Conservation (phyloP, 768 basidiomycete genomes). For the Trichaptum fuscoviolaceum region DNA sequence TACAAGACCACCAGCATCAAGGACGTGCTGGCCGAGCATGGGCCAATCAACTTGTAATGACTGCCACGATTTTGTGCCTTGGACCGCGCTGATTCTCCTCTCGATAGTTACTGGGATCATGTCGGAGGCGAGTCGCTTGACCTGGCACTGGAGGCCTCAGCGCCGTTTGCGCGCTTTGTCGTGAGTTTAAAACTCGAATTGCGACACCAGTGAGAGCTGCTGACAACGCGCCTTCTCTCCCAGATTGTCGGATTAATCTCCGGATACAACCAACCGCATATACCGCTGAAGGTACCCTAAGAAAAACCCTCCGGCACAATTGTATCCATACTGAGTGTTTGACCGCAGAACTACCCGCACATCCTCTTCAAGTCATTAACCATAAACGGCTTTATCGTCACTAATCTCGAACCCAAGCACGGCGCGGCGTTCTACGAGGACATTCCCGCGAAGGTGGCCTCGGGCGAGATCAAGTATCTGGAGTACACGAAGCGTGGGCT, state of each 20-base stretch:
- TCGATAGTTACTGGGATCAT: conserved; percentile 47
- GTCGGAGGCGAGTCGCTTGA: conserved; percentile 60
- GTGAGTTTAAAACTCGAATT: conserved; percentile 14
- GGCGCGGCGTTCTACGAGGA: conserved; percentile 35
- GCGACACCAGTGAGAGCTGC: not conserved
- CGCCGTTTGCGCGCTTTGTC: conserved; percentile 43
- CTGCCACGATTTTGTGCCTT: conserved; percentile 1
- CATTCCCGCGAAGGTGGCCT: conserved; percentile 35
- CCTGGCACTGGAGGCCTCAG: conserved; percentile 44
- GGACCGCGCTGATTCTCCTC: not conserved
- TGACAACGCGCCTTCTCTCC: not conserved
- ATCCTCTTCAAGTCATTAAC: conserved; percentile 38
- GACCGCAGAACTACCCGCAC: conserved; percentile 31
- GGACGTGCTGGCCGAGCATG: conserved; percentile 28
- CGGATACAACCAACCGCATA: conserved; percentile 24
- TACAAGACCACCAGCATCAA: conserved; percentile 22
- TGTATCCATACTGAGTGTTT: conserved; percentile 9
- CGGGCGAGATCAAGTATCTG: conserved; percentile 41
- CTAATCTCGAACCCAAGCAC: conserved; percentile 28
- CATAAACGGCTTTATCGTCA: conserved; percentile 30
- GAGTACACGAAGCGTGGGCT: conserved; percentile 45
- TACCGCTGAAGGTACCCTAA: not conserved
- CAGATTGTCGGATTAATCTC: conserved; percentile 27
- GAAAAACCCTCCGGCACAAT: not conserved
- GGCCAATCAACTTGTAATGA: conserved; percentile 29